Percentiles rank a stretch among this genome's conserved stretches.
These are phyloP conservation scores for Eutypa lata DNA, from an alignment of 2,329 filamentous ascomycete species.

Conservation along the genomic window DNA sequence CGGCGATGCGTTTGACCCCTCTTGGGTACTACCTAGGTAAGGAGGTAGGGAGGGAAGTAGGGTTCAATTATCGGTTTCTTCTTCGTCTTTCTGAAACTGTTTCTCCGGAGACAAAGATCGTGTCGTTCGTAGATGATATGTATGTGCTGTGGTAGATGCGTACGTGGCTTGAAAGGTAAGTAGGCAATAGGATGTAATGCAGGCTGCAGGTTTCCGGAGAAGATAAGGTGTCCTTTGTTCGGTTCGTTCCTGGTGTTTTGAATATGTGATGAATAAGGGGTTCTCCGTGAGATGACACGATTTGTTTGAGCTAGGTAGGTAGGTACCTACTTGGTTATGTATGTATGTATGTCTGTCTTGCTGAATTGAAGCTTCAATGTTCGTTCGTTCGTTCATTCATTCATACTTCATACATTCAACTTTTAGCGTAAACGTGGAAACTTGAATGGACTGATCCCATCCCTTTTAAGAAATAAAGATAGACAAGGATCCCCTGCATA, in stretches of 20 bases:
- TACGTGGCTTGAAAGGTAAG: constrained; percentile 18
- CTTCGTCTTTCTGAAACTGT: background rate
- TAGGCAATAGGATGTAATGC: background rate
- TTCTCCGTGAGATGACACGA: background rate
- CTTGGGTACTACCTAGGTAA: background rate
- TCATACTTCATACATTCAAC: too few species aligned
- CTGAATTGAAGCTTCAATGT: too few species aligned
- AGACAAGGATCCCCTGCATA: too few species aligned
- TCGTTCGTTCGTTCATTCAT: too few species aligned
- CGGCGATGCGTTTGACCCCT: background rate
- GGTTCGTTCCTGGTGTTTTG: background rate
- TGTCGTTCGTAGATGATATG: background rate
- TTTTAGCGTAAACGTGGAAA: too few species aligned
- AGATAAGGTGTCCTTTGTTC: background rate
- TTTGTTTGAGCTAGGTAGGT: background rate
- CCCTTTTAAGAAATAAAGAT: too few species aligned
- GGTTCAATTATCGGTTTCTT: background rate
- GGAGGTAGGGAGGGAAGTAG: background rate
- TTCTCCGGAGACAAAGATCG: background rate
- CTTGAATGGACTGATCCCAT: too few species aligned
- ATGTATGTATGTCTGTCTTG: too few species aligned
- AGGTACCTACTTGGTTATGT: background rate
- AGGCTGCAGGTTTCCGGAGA: constrained; percentile 5
- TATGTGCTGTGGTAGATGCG: constrained; percentile 3
- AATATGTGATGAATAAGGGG: background rate